Evolutionary conservation across 1,139 yeast genomes (phyloP), one percentile per base, ranked within the genome.

Genomic region (Yamadazyma songkhlaensis): DNA sequence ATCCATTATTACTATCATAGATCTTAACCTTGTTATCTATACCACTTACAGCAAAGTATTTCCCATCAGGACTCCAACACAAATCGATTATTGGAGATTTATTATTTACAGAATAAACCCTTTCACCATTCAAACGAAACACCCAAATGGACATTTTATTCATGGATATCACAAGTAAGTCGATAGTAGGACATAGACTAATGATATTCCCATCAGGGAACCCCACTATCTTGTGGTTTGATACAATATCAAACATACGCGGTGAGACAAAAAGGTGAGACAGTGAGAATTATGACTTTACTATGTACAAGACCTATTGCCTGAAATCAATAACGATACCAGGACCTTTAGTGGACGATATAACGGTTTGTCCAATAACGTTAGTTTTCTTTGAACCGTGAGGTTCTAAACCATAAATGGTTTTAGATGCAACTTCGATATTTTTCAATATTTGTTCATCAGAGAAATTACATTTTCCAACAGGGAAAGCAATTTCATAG

Each of bases 321-420:
- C 54, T 62, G 49, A 68, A 60, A 59, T 84, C 79, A 42, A 89
- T 79, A 32, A 84, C 83, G 38, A 87, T 72, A 20, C 90, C 83
- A 2, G 96, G 96, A 23, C 96, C 94, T 49, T 74, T 76, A 10
- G 96, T 84, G 33, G 89, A 77, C 29, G 82, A 72, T 41, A 89
- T 59, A 22, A 75, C 72, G 10, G 95, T 75, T 49, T 80, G 81
- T 23, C 95, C 95, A 39, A 89, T 55, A 40, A 81, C 57, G 55
- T 83, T 80, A 35, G 88, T 85, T 57, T 77, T 83, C 55, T 81
- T 84, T 21, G 81, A 64, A 42, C 80, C 81, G 5, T 68, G 63
- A 14, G 74, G 64, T 41, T 84, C 74, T 28, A 81, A 71, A n/a
- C 63, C 71, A 50, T 77, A 72, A 38, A 89, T 69, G 10, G 89